Conservation (phyloP, 176 grass and related monocot species). For the Alloteropsis semialata region DNA sequence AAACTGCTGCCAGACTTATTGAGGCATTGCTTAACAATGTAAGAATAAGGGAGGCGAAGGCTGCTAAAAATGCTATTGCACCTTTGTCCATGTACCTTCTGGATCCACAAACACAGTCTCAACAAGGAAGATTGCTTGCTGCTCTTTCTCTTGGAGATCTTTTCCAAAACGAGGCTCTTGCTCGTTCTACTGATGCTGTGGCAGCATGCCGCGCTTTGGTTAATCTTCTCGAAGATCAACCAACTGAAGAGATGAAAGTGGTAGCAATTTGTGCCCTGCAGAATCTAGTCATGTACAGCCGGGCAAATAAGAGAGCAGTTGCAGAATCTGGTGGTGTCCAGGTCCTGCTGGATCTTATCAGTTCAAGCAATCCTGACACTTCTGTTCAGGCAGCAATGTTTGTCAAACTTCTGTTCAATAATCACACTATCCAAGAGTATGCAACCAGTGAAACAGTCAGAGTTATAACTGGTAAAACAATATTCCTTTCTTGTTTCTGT, state of each 20-base stretch:
- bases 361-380: constrained; percentile 99
- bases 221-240: constrained; percentile 99
- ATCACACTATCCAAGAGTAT: constrained; percentile 98
- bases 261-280: constrained; percentile 97
- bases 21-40: constrained; percentile 97
- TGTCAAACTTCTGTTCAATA: constrained; percentile 96
- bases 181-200: constrained; percentile 89
- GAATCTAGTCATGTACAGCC: constrained; percentile 97
- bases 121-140: constrained; percentile 94
- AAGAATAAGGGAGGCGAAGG: constrained; percentile 96
- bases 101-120: constrained; percentile 97
- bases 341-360: constrained; percentile 94
- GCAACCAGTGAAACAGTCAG: constrained; percentile 98
- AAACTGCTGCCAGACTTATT: constrained; percentile 95
- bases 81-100: constrained; percentile 99
- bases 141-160: constrained; percentile 98
- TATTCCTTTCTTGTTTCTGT: constrained; percentile 12
- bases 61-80: constrained; percentile 95
- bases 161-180: constrained; percentile 97
- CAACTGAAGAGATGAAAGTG: constrained; percentile 99
- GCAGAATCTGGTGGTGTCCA: constrained; percentile 99
- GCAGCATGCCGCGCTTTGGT: constrained; percentile 95
- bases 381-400: constrained; percentile 99
- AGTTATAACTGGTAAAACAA: constrained; percentile 87
- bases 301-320: constrained; percentile 98